Conservation (phyloP, 148 eudicot genomes). For the Spergularia marina region DNA sequence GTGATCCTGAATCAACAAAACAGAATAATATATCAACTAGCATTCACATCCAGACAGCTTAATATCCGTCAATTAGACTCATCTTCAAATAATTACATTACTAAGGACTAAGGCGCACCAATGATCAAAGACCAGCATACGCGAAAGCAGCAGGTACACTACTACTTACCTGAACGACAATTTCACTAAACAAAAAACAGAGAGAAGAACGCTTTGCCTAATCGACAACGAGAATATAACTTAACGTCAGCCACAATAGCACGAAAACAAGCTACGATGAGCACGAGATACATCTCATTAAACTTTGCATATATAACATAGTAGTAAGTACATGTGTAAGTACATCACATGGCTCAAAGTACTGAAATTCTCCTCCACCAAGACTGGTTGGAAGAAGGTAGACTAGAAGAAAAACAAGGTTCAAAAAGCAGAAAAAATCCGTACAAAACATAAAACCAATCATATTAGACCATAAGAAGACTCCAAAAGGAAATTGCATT, state of each 20-base stretch:
- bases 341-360: conserved; percentile 14
- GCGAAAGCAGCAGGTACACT: neutral
- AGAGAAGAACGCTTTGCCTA: too few relatives aligned
- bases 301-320: neutral
- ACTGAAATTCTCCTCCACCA: conserved; percentile 20
- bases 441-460: conserved; percentile 21
- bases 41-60: neutral
- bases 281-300: neutral
- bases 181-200: too few relatives aligned
- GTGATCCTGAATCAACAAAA: neutral
- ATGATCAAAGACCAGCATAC: neutral
- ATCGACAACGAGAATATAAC: too few relatives aligned
- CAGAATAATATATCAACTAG: too few relatives aligned
- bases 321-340: too few relatives aligned
- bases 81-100: neutral
- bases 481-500: conserved; percentile 12
- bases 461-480: conserved; percentile 22
- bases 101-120: too few relatives aligned
- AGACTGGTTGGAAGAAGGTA: conserved; percentile 28
- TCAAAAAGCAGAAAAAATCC: conserved; percentile 15
- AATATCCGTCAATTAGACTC: neutral
- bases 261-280: neutral
- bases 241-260: too few relatives aligned
- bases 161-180: too few relatives aligned
- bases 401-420: conserved; percentile 17